Evolutionary conservation across 176 grass and related monocot genomes (phyloP).

Genomic region (Oryza officinalis): DNA sequence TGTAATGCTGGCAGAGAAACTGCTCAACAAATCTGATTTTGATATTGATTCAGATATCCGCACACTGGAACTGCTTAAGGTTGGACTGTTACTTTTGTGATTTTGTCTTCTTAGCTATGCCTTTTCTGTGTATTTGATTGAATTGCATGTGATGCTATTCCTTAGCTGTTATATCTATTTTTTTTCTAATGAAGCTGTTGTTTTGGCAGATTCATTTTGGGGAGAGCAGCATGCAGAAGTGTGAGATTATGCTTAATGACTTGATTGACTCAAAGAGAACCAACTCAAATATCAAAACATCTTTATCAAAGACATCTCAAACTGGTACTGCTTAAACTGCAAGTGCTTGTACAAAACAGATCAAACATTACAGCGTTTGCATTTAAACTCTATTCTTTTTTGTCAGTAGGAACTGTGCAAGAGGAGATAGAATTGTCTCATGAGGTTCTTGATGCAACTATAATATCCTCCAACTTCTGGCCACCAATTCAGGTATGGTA

Average conservation of each 20-base stretch:
- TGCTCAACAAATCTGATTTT: slow-evolving; percentile 94
- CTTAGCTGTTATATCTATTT: slow-evolving; percentile 26
- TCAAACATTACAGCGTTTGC: slow-evolving; percentile 29
- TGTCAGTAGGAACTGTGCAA: slow-evolving; percentile 55
- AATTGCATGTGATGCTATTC: slow-evolving; percentile 3
- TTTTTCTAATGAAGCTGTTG: slow-evolving; percentile 24
- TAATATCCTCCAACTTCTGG: slow-evolving; percentile 98
- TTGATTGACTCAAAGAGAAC: slow-evolving; percentile 98
- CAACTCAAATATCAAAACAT: slow-evolving; percentile 98
- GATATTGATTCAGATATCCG: slow-evolving; percentile 99
- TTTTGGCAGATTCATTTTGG: slow-evolving; percentile 93
- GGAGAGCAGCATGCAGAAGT: slow-evolving; percentile 98
- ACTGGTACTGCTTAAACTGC: slow-evolving; percentile 34
- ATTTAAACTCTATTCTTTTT: slow-evolving; percentile 36
- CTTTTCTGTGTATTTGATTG: slow-evolving; percentile 25
- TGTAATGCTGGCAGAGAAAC: slow-evolving; percentile 97
- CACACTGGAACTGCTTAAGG: slow-evolving; percentile 97
- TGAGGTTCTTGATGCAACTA: slow-evolving; percentile 90
- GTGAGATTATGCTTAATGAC: slow-evolving; percentile 99
- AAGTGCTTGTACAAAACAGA: slow-evolving; percentile 29
- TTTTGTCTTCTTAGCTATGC: background rate
- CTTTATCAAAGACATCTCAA: slow-evolving; percentile 47
- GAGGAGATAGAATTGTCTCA: slow-evolving; percentile 61
- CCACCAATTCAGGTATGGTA: slow-evolving; percentile 84
- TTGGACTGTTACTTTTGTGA: slow-evolving; percentile 40